Percentiles rank a stretch among this genome's conserved stretches.
Evolutionary conservation across 768 basidiomycete genomes (phyloP).

Genomic region (Lactarius hatsudake): DNA sequence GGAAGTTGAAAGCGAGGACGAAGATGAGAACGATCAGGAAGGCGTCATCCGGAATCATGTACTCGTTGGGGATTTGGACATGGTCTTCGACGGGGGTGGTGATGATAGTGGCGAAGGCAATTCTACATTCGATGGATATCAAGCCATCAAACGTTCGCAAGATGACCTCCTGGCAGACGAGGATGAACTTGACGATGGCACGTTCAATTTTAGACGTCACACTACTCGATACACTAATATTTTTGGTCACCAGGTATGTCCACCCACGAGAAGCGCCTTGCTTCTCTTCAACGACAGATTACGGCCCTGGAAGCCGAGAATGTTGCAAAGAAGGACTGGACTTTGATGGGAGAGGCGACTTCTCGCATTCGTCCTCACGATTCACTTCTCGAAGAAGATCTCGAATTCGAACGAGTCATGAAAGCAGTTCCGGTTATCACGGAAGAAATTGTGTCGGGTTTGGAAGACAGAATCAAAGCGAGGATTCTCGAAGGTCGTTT

Average conservation of each 20-base stretch:
- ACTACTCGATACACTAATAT: slow-evolving; percentile 1
- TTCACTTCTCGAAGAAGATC: slow-evolving; percentile 86
- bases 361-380: slow-evolving; percentile 84
- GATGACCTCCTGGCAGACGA: slow-evolving; percentile 79
- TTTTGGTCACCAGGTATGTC: slow-evolving; percentile 52
- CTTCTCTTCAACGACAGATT: slow-evolving; percentile 75
- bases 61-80: slow-evolving; percentile 31
- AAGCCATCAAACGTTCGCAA: slow-evolving; percentile 67
- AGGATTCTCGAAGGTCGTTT: slow-evolving; percentile 83
- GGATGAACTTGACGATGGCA: slow-evolving; percentile 41
- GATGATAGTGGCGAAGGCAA: slow-evolving; percentile 31
- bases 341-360: slow-evolving; percentile 85
- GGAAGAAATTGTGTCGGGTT: slow-evolving; percentile 72
- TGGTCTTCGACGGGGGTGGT: slow-evolving; percentile 19
- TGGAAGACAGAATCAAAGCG: slow-evolving; percentile 90
- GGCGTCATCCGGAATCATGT: slow-evolving; percentile 1
- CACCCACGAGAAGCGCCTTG: slow-evolving; percentile 76
- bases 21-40: slow-evolving; percentile 11
- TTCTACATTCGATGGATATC: slow-evolving; percentile 35
- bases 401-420: slow-evolving; percentile 90
- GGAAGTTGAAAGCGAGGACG: slow-evolving; percentile 28
- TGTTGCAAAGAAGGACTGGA: slow-evolving; percentile 88
- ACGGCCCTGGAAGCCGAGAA: slow-evolving; percentile 80
- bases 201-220: not conserved
- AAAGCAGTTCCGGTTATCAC: slow-evolving; percentile 88